These are phyloP conservation scores for Syzygium oleosum DNA, from an alignment of 345 rosid genomes.

Conservation along the genomic window DNA sequence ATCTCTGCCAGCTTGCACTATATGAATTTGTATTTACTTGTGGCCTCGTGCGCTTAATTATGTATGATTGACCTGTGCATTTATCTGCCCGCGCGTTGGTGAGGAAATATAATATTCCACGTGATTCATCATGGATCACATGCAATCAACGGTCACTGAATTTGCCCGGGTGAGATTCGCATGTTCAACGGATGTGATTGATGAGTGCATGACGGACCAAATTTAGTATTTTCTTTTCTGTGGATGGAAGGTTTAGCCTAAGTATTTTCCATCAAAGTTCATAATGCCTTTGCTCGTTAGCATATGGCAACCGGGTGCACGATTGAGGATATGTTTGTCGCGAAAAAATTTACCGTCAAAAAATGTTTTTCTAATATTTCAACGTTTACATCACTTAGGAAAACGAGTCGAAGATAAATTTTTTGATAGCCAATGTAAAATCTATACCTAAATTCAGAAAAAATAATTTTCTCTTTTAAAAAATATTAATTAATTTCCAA, in stretches of 20 bases:
- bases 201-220: neutral
- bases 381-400: neutral
- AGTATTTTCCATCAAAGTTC: neutral
- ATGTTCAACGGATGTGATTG: neutral
- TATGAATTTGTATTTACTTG: neutral
- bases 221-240: neutral
- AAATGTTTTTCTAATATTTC: neutral
- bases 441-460: neutral
- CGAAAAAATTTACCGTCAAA: neutral
- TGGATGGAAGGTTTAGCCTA: neutral
- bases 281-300: neutral
- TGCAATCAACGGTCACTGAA: neutral
- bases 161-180: neutral
- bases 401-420: neutral
- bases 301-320: neutral
- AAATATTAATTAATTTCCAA: neutral
- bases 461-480: neutral
- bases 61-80: neutral
- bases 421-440: neutral
- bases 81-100: neutral
- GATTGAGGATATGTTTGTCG: rapidly evolving
- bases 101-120: neutral
- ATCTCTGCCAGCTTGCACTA: neutral
- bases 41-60: neutral
- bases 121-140: neutral